Conservation (phyloP, 129 eudicot species). For the Flaveria sonorensis region DNA sequence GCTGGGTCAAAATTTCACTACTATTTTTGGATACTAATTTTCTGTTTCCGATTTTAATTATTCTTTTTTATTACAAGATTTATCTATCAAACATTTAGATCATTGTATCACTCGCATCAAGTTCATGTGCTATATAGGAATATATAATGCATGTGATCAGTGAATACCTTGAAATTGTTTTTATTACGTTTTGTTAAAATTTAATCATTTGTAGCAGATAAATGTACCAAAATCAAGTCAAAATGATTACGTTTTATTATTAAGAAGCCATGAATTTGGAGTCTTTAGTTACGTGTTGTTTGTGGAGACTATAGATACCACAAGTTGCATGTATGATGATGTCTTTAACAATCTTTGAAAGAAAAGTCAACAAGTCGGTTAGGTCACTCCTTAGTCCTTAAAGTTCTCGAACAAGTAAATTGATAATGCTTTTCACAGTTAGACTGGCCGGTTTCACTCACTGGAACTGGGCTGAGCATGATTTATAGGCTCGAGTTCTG, state of each 20-base stretch:
- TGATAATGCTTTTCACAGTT: not conserved
- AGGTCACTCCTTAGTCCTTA: conserved; percentile 4
- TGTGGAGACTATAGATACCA: conserved; percentile 28
- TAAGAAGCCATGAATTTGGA: too few relatives aligned
- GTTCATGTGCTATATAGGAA: not conserved
- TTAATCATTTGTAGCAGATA: not conserved
- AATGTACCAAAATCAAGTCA: not conserved
- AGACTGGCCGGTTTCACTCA: too few relatives aligned
- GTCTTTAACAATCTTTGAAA: conserved; percentile 5
- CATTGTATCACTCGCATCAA: not conserved
- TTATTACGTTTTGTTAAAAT: too few relatives aligned
- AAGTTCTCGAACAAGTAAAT: conserved; percentile 23
- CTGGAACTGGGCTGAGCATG: too few relatives aligned
- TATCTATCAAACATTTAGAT: not conserved
- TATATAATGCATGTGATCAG: not conserved
- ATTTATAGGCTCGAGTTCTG: too few relatives aligned
- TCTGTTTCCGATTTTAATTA: not conserved
- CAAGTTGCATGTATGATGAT: conserved; percentile 17
- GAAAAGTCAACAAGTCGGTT: conserved; percentile 29
- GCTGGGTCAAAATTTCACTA: conserved; percentile 13
- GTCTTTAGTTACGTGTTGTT: conserved; percentile 15
- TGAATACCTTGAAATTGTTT: too few relatives aligned
- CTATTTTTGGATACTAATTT: not conserved
- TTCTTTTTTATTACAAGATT: not conserved
- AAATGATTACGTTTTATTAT: not conserved